Evolutionary conservation across 371 early-diverging fungal genomes (phyloP).

Genomic region (Mortierella sp.): DNA sequence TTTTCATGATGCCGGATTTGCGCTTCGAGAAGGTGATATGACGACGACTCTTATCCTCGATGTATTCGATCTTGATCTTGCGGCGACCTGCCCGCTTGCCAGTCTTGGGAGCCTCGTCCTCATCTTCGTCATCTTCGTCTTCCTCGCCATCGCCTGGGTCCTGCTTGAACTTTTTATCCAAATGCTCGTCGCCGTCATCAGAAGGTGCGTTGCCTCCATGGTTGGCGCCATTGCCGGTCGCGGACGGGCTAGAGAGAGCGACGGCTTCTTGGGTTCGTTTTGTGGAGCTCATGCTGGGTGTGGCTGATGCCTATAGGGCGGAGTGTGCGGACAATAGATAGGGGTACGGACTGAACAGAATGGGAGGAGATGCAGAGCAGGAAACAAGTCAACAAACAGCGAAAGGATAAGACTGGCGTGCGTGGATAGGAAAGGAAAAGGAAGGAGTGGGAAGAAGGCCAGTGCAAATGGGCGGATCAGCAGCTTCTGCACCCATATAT

Average conservation of each 20-base stretch:
- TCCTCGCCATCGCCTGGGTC: slow-evolving; percentile 27
- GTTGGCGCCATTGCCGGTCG: too few species aligned
- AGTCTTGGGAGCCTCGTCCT: slow-evolving; percentile 58
- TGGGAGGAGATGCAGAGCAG: too few species aligned
- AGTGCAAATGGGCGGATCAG: too few species aligned
- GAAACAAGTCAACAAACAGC: too few species aligned
- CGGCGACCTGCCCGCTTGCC: slow-evolving; percentile 85
- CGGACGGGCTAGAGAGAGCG: not conserved
- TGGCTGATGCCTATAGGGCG: too few species aligned
- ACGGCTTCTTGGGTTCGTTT: slow-evolving; percentile 16
- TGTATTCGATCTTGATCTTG: slow-evolving; percentile 98
- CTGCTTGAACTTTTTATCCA: slow-evolving; percentile 43
- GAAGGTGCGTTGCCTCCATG: slow-evolving; percentile 1
- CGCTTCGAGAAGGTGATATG: slow-evolving; percentile 98
- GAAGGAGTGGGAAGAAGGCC: too few species aligned
- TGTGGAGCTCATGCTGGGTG: not conserved
- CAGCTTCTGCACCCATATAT: too few species aligned
- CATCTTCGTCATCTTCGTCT: slow-evolving; percentile 58
- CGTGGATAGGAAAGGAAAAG: too few species aligned
- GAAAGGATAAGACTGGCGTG: too few species aligned
- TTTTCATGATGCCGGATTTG: slow-evolving; percentile 99
- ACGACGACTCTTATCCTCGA: slow-evolving; percentile 94
- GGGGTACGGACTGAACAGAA: too few species aligned
- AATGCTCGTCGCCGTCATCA: slow-evolving; percentile 16
- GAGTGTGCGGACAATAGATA: too few species aligned